Evolutionary conservation across 176 grass and related monocot genomes (phyloP), one percentile per base, ranked within the genome.

Genomic region (Oryza meyeriana): DNA sequence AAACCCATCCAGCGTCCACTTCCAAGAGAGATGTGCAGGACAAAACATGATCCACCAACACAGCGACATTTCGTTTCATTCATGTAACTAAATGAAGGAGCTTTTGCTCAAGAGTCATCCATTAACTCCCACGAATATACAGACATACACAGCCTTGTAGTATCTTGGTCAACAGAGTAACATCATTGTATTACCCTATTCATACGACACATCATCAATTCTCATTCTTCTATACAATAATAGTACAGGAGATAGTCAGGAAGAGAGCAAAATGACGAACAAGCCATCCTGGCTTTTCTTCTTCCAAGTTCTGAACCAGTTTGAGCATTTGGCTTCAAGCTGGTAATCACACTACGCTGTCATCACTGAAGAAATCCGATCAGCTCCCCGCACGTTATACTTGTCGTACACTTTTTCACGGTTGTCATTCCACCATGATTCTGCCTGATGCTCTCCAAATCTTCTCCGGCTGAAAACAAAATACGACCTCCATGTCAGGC

Each of bases 401-500:
- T 92, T 95, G 47, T 95, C 91, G 24, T 99, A 91, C n/a, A 99
- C 93, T 50, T 88, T 93, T 14, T 99, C 96, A 1, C 85, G 84
- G 66, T 95, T 99, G 34, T 99, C 91, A 12, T 84, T 88, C 96
- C 96, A 99, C 96, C 96, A 99, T 13, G 91, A 83, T 81, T 94
- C 96, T 3, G 93, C 93, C 75, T 99, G 93, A 69, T 92, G 89
- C 8, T 99, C 96, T 58, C 83, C 91, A 77, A 99, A 99, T 31
- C 87, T 92, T 91, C 93, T 93, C 22, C 91, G 87, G 75, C 96
- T 99, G 80, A 82, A 89, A 83, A 39, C 5, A 76, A 41, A 76
- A 41, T 2, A 17, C 10, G 52, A 55, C 18, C 20, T 38, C 27
- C 40, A 11, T 29, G 77, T 88, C n/a, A 64, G 4, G 34, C 27